These are phyloP conservation scores for Isoetes taiwanensis DNA, from an alignment of 75 land plant genomes.

Conservation along the genomic window DNA sequence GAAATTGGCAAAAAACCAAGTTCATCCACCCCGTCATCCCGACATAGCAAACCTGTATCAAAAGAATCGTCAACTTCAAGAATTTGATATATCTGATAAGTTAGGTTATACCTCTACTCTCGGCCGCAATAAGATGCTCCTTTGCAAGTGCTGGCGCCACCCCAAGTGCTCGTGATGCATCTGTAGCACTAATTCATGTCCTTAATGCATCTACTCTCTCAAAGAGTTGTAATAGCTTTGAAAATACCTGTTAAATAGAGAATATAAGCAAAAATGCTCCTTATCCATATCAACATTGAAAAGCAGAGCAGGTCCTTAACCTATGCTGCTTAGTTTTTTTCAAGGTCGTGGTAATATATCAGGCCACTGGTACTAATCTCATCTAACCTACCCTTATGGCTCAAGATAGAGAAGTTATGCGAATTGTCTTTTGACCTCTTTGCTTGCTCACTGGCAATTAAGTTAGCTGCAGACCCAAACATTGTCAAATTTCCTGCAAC, in stretches of 20 bases:
- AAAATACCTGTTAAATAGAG: conserved; percentile 66
- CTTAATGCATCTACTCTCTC: conserved; percentile 41
- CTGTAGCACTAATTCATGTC: conserved; percentile 74
- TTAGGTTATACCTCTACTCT: conserved; percentile 48
- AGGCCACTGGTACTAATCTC: no score
- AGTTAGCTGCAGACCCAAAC: conserved; percentile 81
- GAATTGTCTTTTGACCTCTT: conserved; percentile 18
- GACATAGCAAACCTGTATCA: conserved; percentile 73
- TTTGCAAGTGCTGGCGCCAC: conserved; percentile 98
- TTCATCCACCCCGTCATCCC: conserved; percentile 92
- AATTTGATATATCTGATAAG: no score
- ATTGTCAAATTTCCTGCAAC: conserved; percentile 83
- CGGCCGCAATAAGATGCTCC: conserved; percentile 88
- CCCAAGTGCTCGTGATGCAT: conserved; percentile 81
- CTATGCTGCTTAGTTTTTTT: no score
- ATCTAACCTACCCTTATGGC: no score
- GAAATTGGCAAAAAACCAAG: conserved; percentile 74
- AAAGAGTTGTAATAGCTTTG: conserved; percentile 45
- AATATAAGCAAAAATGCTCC: no score
- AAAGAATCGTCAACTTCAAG: no score
- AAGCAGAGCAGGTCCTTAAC: no score
- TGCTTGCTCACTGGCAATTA: conserved; percentile 85
- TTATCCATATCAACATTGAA: no score
- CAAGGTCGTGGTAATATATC: no score
- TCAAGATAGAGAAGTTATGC: conserved; percentile 58